Evolutionary conservation across 2,329 filamentous ascomycete species (phyloP).

Genomic region (Didymellaceae sp.): DNA sequence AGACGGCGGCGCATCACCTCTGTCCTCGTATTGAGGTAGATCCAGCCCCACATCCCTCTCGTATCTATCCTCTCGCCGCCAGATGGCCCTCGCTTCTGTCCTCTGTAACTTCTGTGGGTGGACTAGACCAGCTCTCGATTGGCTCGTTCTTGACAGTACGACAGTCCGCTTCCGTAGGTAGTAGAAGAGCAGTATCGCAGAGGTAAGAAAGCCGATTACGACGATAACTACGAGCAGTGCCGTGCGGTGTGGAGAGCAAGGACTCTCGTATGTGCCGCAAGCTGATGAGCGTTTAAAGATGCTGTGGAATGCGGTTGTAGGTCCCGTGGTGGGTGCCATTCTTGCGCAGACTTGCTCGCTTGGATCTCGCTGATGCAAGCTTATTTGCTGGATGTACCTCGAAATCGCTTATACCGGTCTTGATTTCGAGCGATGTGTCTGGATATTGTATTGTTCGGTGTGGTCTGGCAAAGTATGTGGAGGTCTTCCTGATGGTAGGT

Average conservation of each 20-base stretch:
- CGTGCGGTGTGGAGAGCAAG: slow-evolving; percentile 7
- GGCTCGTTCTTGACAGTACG: neutral
- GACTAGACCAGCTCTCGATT: slow-evolving; percentile 1
- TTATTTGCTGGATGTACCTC: no score
- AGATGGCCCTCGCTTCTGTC: slow-evolving; percentile 2
- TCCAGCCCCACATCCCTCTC: slow-evolving; percentile 2
- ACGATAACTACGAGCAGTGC: slow-evolving; percentile 5
- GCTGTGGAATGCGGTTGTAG: neutral
- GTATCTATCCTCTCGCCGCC: slow-evolving; percentile 5
- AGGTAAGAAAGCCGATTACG: slow-evolving; percentile 4
- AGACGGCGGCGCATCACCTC: slow-evolving; percentile 10
- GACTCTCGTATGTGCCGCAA: slow-evolving; percentile 1
- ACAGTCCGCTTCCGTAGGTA: slow-evolving; percentile 8
- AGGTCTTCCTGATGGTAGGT: neutral
- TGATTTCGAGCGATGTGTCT: no score
- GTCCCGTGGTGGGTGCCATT: slow-evolving; percentile 15
- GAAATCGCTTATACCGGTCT: no score
- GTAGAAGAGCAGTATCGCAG: slow-evolving; percentile 9
- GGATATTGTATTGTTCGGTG: no score
- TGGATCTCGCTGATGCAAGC: no score
- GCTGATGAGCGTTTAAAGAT: neutral
- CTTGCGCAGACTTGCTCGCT: neutral
- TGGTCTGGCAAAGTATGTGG: neutral
- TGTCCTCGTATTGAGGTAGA: slow-evolving; percentile 5
- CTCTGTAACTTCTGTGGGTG: slow-evolving; percentile 9